Conservation (phyloP, 257 asterid species). For the Rubia yunnanensis region DNA sequence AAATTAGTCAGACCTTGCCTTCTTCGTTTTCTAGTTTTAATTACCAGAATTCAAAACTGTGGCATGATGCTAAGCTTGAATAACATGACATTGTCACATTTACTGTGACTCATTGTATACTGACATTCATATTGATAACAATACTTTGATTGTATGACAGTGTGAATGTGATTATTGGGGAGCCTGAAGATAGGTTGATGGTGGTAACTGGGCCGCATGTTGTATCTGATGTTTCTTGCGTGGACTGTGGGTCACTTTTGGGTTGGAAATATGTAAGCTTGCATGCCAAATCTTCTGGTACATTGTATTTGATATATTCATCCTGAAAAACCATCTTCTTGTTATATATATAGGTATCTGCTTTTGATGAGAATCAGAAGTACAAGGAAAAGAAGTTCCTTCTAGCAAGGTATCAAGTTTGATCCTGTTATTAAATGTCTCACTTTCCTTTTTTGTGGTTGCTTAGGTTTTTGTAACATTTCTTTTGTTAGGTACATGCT, state of each 20-base stretch:
- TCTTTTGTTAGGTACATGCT: slow-evolving; percentile 40
- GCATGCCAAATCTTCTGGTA: neutral
- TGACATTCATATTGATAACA: no score
- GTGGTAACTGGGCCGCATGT: slow-evolving; percentile 65
- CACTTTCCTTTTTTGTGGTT: neutral
- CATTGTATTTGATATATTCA: neutral
- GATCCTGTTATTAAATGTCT: neutral
- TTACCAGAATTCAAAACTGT: neutral
- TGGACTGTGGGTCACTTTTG: slow-evolving; percentile 64
- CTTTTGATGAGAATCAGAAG: slow-evolving; percentile 46
- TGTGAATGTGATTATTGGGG: slow-evolving; percentile 64
- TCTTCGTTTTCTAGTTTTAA: no score
- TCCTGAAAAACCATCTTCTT: neutral
- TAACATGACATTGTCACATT: neutral
- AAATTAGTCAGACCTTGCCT: no score
- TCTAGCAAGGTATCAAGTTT: slow-evolving; percentile 51
- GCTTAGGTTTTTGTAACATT: neutral
- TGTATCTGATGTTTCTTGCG: slow-evolving; percentile 72
- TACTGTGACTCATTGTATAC: neutral
- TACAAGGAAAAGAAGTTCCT: slow-evolving; percentile 76
- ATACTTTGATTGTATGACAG: slow-evolving; percentile 26
- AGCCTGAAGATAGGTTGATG: slow-evolving; percentile 70
- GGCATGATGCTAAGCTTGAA: neutral
- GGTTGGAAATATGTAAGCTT: slow-evolving; percentile 86
- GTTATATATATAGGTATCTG: slow-evolving; percentile 42